phyloP scores from a whole-genome alignment of 2,329 filamentous ascomycete species.

The Lecanicillium sp. region DNA sequence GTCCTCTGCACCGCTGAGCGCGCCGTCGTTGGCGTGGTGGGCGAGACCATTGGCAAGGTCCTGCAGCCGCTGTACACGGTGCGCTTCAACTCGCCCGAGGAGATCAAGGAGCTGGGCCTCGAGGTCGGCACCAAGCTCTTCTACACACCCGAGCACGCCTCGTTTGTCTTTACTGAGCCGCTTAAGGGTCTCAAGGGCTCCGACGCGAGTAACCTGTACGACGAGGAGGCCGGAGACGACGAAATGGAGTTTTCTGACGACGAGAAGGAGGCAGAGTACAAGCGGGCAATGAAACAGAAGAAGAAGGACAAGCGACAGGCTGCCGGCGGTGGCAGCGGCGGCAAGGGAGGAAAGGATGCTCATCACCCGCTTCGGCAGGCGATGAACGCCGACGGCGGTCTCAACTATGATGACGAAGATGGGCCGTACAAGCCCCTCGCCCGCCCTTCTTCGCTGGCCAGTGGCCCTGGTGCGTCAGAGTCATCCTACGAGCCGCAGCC shows the following conservation, averaged over 20 bases:
- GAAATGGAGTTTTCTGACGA: conserved; percentile 96
- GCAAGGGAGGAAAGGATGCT: conserved; percentile 24
- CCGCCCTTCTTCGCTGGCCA: conserved; percentile 57
- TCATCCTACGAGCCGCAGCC: conserved; percentile 22
- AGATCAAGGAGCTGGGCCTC: conserved; percentile 61
- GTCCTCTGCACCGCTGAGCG: conserved; percentile 73
- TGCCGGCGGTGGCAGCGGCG: conserved; percentile 29
- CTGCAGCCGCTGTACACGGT: conserved; percentile 81
- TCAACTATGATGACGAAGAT: conserved; percentile 62
- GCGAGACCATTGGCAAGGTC: conserved; percentile 79
- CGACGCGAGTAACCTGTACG: conserved; percentile 90
- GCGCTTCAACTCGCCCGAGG: conserved; percentile 60
- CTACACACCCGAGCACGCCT: conserved; percentile 72
- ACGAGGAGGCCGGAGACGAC: conserved; percentile 80
- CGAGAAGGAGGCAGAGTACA: conserved; percentile 83
- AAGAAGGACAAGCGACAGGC: conserved; percentile 42
- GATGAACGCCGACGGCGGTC: conserved; percentile 30
- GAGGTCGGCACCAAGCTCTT: conserved; percentile 63
- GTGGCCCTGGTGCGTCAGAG: conserved; percentile 36
- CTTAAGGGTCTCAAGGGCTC: conserved; percentile 76
- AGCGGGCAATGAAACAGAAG: conserved; percentile 60
- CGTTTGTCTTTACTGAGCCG: conserved; percentile 79
- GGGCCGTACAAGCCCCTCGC: conserved; percentile 65
- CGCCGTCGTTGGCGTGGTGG: conserved; percentile 70
- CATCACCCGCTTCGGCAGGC: conserved; percentile 34